These are phyloP conservation scores for Phytophthora citricola DNA, from an alignment of 352 stramenopile species.

Conservation along the genomic window DNA sequence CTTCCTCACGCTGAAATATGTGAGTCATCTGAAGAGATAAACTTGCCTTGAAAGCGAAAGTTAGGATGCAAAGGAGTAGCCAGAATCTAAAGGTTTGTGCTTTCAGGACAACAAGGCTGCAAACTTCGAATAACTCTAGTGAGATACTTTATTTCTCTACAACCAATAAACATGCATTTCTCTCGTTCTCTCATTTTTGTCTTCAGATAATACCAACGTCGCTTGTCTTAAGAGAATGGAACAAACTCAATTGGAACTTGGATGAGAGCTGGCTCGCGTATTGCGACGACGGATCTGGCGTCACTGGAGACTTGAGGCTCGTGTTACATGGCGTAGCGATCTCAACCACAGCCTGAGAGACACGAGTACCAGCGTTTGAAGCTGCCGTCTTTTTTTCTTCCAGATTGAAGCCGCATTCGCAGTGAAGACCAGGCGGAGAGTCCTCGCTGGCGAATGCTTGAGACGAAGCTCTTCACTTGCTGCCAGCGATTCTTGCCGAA, in stretches of 20 bases:
- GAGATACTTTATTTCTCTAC: slow-evolving; percentile 1
- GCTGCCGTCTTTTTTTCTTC: neutral
- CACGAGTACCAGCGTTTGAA: slow-evolving; percentile 1
- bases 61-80: too few relatives aligned
- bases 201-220: slow-evolving; percentile 30
- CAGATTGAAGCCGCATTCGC: slow-evolving; percentile 2
- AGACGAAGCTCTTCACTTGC: slow-evolving; percentile 19
- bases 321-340: slow-evolving; percentile 23
- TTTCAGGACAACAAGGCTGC: too few relatives aligned
- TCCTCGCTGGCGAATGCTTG: slow-evolving; percentile 9
- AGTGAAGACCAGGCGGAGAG: slow-evolving; percentile 11
- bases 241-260: slow-evolving; percentile 33
- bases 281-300: slow-evolving; percentile 14
- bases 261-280: slow-evolving; percentile 26
- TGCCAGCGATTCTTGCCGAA: slow-evolving; percentile 18
- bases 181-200: neutral
- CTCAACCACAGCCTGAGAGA: slow-evolving; percentile 23
- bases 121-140: too few relatives aligned
- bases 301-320: slow-evolving; percentile 10
- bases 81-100: too few relatives aligned
- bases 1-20: slow-evolving; percentile 44
- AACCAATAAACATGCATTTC: neutral
- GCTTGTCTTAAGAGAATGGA: slow-evolving; percentile 17
- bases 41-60: neutral
- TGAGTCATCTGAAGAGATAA: slow-evolving; percentile 67